phyloP scores from a whole-genome alignment of 192 early-diverging fungal species.

The Gigaspora rosea region DNA sequence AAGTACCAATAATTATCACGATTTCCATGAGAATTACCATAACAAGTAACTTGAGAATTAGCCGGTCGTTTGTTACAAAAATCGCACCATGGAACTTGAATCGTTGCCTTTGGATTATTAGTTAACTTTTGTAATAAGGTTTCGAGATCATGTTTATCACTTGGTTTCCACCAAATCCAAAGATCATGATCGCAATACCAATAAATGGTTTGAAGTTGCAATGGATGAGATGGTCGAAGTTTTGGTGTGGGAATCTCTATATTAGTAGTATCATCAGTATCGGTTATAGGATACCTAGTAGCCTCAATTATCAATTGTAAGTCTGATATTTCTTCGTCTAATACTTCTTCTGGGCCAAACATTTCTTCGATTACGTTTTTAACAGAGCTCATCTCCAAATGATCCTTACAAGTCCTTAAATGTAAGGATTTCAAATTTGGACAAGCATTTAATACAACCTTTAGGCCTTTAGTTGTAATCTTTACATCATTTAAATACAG shows the following conservation, averaged over 20 bases:
- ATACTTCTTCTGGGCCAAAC: background rate
- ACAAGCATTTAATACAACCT: background rate
- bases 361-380: conserved; percentile 14
- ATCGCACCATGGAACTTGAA: conserved; percentile 16
- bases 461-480: background rate
- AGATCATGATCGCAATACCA: background rate
- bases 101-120: background rate
- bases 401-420: conserved; percentile 4
- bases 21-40: background rate
- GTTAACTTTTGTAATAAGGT: background rate
- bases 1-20: background rate
- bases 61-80: conserved; percentile 1
- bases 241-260: background rate
- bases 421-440: conserved; percentile 6
- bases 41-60: background rate
- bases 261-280: no score
- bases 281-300: no score
- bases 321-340: background rate
- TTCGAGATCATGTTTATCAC: background rate
- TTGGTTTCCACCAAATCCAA: background rate
- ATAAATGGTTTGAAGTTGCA: background rate
- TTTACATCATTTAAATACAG: conserved; percentile 5
- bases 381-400: background rate
- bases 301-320: background rate
- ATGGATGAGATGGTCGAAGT: background rate